A percentile compares a stretch with the other conserved stretches of the same genome.
Evolutionary conservation across 768 basidiomycete genomes (phyloP).

Genomic region (Leucosporidium scottii): DNA sequence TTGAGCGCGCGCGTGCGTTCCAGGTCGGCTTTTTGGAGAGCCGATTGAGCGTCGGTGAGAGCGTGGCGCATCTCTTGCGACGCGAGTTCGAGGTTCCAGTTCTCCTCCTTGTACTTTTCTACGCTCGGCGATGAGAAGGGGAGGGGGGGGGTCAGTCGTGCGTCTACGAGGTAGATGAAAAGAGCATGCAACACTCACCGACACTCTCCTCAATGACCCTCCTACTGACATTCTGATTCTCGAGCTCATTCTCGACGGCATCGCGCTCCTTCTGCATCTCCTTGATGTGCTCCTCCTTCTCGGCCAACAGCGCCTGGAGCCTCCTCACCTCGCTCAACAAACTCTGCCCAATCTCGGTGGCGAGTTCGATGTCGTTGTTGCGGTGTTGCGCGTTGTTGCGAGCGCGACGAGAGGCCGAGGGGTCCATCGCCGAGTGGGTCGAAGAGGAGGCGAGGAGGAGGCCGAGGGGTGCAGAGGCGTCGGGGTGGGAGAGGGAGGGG

Average conservation of each 20-base stretch:
- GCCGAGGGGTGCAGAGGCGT: constrained; percentile 6
- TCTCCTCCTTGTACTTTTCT: constrained; percentile 97
- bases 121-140: constrained; percentile 1
- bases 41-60: constrained; percentile 58
- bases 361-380: constrained; percentile 86
- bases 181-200: constrained; percentile 49
- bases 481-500: not conserved
- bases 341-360: constrained; percentile 93
- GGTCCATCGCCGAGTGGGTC: not conserved
- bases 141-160: constrained; percentile 6
- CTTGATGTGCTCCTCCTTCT: constrained; percentile 86
- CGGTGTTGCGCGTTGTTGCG: constrained; percentile 79
- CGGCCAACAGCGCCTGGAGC: constrained; percentile 79
- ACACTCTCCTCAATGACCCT: constrained; percentile 71
- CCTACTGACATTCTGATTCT: constrained; percentile 65
- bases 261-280: constrained; percentile 89
- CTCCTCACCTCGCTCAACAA: constrained; percentile 84
- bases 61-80: constrained; percentile 76
- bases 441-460: constrained; percentile 2
- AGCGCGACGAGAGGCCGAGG: constrained; percentile 57
- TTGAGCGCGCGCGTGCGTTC: constrained; percentile 77
- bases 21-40: constrained; percentile 62
- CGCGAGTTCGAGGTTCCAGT: constrained; percentile 95
- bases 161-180: not conserved
- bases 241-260: constrained; percentile 70